These are phyloP conservation scores for Barbarea vulgaris DNA, from an alignment of 345 rosid species.

Conservation along the genomic window DNA sequence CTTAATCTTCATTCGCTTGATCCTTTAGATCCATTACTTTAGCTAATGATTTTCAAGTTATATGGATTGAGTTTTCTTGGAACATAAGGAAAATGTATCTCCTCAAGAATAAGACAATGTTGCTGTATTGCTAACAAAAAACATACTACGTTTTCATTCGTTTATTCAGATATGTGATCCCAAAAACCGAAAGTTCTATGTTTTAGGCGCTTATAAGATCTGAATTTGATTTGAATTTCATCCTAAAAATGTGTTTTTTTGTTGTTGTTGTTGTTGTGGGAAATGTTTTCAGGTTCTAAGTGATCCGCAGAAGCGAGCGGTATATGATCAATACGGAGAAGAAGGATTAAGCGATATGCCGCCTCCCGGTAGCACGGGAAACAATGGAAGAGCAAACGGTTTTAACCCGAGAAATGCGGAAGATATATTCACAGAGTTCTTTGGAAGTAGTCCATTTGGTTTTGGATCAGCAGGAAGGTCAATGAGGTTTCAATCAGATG, in stretches of 20 bases:
- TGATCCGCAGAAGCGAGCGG: constrained; percentile 79
- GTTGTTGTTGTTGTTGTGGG: background rate
- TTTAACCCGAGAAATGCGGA: constrained; percentile 96
- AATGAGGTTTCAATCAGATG: constrained; percentile 74
- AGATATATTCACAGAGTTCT: constrained; percentile 93
- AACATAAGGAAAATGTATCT: constrained; percentile 22
- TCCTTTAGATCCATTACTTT: constrained; percentile 21
- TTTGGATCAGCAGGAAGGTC: constrained; percentile 81
- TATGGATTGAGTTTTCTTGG: constrained; percentile 28
- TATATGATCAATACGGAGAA: constrained; percentile 88
- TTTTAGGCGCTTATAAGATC: background rate
- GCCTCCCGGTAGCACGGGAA: constrained; percentile 59
- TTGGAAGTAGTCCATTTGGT: constrained; percentile 86
- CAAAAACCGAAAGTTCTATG: background rate
- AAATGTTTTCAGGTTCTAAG: constrained; percentile 64
- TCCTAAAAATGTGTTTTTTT: background rate
- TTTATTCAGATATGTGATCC: background rate
- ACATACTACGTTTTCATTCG: background rate
- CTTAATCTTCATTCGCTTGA: background rate
- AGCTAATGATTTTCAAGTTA: background rate
- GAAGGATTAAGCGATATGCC: constrained; percentile 90
- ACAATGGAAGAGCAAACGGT: constrained; percentile 53
- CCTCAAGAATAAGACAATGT: constrained; percentile 10
- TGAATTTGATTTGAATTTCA: background rate
- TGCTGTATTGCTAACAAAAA: constrained; percentile 18